Percentiles rank a stretch among this genome's conserved stretches.
phyloP scores from a whole-genome alignment of 2,329 filamentous ascomycete species.

The Neodidymelliopsis sp. region DNA sequence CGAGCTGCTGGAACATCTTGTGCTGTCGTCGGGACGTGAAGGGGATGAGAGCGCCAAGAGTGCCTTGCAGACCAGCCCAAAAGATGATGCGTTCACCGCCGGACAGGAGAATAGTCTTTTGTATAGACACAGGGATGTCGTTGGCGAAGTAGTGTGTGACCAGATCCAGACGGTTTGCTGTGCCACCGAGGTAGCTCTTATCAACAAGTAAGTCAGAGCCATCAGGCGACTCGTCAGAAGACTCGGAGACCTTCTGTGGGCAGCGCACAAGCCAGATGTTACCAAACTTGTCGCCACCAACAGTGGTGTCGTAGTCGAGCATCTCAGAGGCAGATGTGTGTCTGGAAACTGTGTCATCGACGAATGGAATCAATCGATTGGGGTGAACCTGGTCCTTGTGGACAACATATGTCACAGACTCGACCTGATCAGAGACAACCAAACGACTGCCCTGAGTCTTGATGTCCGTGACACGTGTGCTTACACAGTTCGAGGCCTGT shows the following conservation, averaged over 20 bases:
- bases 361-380: constrained; percentile 92
- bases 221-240: constrained; percentile 90
- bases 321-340: constrained; percentile 93
- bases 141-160: constrained; percentile 91
- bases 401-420: constrained; percentile 89
- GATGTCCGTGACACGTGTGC: constrained; percentile 85
- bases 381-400: constrained; percentile 81
- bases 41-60: constrained; percentile 89
- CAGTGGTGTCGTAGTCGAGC: constrained; percentile 96
- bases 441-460: constrained; percentile 92
- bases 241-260: constrained; percentile 82
- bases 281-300: constrained; percentile 96
- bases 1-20: constrained; percentile 95
- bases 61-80: constrained; percentile 95
- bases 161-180: constrained; percentile 82
- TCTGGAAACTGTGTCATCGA: constrained; percentile 84
- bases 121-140: constrained; percentile 89
- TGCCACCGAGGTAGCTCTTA: constrained; percentile 86
- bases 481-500: constrained; percentile 74
- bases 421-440: constrained; percentile 88
- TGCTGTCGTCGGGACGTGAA: constrained; percentile 92
- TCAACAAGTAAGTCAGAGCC: constrained; percentile 92
- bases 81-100: constrained; percentile 90
- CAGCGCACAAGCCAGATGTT: constrained; percentile 94
- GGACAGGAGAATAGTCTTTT: constrained; percentile 87